phyloP scores from a whole-genome alignment of 2,329 filamentous ascomycete genomes.

The Chalaropsis thielavioides region DNA sequence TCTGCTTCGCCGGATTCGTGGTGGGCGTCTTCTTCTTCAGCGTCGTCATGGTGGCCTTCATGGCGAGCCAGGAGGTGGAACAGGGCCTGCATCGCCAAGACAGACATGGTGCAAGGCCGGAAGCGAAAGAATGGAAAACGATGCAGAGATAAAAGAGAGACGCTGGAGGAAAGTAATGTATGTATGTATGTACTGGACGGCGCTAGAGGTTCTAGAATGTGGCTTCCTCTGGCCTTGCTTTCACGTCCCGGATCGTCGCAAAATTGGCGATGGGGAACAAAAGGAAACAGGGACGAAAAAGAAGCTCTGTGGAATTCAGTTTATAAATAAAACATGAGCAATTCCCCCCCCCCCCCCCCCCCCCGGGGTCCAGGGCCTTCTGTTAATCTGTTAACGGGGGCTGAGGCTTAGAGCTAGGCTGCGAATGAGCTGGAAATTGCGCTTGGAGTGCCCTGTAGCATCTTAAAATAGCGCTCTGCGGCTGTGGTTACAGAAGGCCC shows the following conservation, averaged over 20 bases:
- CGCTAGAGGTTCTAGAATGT: not conserved
- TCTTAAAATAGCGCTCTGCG: not conserved
- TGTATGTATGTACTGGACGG: not conserved
- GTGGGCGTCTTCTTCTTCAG: constrained; percentile 6
- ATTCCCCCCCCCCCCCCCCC: not conserved
- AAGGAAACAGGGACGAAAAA: constrained; percentile 1
- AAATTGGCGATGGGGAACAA: constrained; percentile 1
- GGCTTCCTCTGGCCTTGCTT: not conserved
- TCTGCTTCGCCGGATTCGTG: not conserved
- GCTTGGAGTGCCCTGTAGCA: not conserved
- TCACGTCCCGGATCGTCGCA: not conserved
- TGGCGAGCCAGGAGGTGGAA: constrained; percentile 12
- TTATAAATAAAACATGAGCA: not conserved
- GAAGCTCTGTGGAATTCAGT: not conserved
- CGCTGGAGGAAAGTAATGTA: not conserved
- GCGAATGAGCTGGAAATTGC: not conserved
- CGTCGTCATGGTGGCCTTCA: constrained; percentile 15
- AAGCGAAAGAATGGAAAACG: not conserved
- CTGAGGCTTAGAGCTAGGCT: not conserved
- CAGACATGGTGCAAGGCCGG: constrained; percentile 1
- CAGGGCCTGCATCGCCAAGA: not conserved
- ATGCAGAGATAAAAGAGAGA: not conserved
- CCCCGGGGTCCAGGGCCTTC: not conserved
- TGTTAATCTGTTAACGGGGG: not conserved
- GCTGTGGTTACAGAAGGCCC: not conserved